A percentile compares a stretch with the other conserved stretches of the same genome.
phyloP scores from a whole-genome alignment of 768 basidiomycete genomes.

The Amanita jacksonii region DNA sequence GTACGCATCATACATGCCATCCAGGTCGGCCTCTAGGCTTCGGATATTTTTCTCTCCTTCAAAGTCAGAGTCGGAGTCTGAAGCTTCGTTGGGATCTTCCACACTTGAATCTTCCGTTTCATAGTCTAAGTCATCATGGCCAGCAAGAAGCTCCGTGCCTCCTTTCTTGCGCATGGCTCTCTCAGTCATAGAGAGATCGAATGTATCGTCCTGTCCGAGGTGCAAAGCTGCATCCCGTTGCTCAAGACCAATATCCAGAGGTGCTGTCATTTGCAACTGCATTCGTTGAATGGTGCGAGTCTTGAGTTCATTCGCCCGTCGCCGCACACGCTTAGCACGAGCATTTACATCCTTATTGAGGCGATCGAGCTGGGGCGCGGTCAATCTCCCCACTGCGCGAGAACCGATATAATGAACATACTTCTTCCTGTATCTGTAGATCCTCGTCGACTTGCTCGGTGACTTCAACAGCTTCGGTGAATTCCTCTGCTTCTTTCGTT shows the following conservation, averaged over 20 bases:
- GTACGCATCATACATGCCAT: conserved; percentile 84
- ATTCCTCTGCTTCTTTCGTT: conserved; percentile 60
- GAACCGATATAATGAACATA: conserved; percentile 18
- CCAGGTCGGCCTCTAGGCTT: conserved; percentile 76
- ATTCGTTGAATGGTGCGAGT: conserved; percentile 84
- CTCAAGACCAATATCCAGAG: conserved; percentile 91
- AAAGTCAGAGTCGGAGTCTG: conserved; percentile 52
- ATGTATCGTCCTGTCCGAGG: conserved; percentile 79
- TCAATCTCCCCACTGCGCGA: not conserved
- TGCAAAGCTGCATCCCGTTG: conserved; percentile 65
- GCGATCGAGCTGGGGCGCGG: conserved; percentile 59
- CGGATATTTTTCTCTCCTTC: conserved; percentile 54
- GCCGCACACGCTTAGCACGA: conserved; percentile 69
- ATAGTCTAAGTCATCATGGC: conserved; percentile 23
- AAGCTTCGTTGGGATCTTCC: conserved; percentile 22
- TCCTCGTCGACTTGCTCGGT: conserved; percentile 76
- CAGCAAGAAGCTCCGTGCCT: conserved; percentile 25
- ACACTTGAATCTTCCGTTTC: conserved; percentile 34
- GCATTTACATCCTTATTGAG: conserved; percentile 69
- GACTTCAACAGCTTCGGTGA: conserved; percentile 62
- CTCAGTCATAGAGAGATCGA: conserved; percentile 64
- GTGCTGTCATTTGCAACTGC: conserved; percentile 96
- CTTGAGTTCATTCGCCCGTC: conserved; percentile 84
- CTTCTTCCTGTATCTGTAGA: conserved; percentile 83
- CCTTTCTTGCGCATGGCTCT: conserved; percentile 28